phyloP scores from a whole-genome alignment of 202 grass and related monocot genomes.

The Carex sylvatica region DNA sequence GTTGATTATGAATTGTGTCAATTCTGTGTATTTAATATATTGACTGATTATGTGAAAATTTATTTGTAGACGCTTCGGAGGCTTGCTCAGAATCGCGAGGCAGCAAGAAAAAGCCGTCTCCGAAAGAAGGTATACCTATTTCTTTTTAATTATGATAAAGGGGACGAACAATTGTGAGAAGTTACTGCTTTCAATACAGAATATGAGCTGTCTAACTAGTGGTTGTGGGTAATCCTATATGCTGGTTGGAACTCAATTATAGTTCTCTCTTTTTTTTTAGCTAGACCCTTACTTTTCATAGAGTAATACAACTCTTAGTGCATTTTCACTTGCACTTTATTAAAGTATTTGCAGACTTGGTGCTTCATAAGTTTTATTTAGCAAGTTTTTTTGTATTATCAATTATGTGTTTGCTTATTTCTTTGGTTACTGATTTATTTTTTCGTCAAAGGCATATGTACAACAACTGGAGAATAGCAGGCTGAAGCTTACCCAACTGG shows the following conservation, averaged over 20 bases:
- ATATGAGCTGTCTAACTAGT: background rate
- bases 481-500: slow-evolving; percentile 92
- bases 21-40: slow-evolving; percentile 20
- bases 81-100: slow-evolving; percentile 95
- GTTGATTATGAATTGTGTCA: slow-evolving; percentile 2
- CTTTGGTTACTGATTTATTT: slow-evolving; percentile 24
- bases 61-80: slow-evolving; percentile 68
- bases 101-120: slow-evolving; percentile 80
- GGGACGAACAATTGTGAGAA: background rate
- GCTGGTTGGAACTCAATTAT: background rate
- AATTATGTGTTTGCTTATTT: background rate
- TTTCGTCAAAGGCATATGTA: slow-evolving; percentile 75
- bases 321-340: background rate
- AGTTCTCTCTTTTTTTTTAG: background rate
- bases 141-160: background rate
- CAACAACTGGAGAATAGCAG: slow-evolving; percentile 98
- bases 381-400: background rate
- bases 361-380: background rate
- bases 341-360: background rate
- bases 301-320: background rate
- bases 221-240: background rate
- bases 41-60: slow-evolving; percentile 19
- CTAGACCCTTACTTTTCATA: background rate
- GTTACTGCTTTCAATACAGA: background rate
- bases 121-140: slow-evolving; percentile 68